A percentile compares a stretch with the other conserved stretches of the same genome.
Conservation (phyloP, 805 yeast species). For the Monosporozyma siamensis region DNA sequence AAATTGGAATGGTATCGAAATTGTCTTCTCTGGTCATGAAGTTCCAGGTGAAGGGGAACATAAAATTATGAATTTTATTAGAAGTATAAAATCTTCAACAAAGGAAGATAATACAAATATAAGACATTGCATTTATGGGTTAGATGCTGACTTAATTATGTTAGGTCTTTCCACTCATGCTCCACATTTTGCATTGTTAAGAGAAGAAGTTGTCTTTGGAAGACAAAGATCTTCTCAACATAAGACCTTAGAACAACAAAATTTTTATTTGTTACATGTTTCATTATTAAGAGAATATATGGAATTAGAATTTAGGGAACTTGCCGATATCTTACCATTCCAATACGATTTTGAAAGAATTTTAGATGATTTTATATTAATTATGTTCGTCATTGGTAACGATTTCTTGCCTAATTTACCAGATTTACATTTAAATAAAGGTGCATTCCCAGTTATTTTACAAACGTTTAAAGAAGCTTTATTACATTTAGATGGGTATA, state of each 20-base stretch:
- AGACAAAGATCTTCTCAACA: slow-evolving; percentile 26
- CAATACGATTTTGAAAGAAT: slow-evolving; percentile 77
- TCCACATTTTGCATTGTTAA: slow-evolving; percentile 86
- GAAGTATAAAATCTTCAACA: slow-evolving; percentile 57
- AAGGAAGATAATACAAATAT: slow-evolving; percentile 61
- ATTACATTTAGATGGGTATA: slow-evolving; percentile 66
- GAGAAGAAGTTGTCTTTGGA: slow-evolving; percentile 95
- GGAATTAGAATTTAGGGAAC: slow-evolving; percentile 70
- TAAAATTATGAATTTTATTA: slow-evolving; percentile 87
- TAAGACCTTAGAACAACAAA: slow-evolving; percentile 61
- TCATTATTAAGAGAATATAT: slow-evolving; percentile 85
- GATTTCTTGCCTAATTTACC: slow-evolving; percentile 97
- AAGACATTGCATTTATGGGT: slow-evolving; percentile 89
- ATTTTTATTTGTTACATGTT: slow-evolving; percentile 73
- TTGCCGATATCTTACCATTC: slow-evolving; percentile 54
- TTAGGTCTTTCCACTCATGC: slow-evolving; percentile 86
- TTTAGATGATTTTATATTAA: slow-evolving; percentile 84
- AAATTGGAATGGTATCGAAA: slow-evolving; percentile 70
- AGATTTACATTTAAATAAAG: slow-evolving; percentile 84
- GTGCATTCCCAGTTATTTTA: slow-evolving; percentile 89
- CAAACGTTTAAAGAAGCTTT: slow-evolving; percentile 81
- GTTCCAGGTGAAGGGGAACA: slow-evolving; percentile 99
- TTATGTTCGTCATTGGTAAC: slow-evolving; percentile 92
- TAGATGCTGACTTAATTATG: slow-evolving; percentile 94
- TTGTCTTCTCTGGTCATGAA: slow-evolving; percentile 84